Conservation (phyloP, 306 rosid genomes). For the Ziziphus jujuba region DNA sequence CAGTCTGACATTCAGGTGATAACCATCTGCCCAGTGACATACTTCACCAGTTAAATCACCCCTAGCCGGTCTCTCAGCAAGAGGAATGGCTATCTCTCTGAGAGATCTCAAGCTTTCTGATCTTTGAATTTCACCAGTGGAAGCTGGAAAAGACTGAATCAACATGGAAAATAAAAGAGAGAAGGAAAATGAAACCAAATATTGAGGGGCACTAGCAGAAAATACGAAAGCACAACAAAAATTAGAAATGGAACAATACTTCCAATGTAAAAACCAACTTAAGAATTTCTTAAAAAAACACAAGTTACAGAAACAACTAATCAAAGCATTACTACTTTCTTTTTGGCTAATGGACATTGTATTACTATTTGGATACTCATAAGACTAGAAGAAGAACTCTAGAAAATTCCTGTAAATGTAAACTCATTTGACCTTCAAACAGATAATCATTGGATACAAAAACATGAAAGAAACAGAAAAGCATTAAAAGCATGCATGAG, state of each 20-base stretch:
- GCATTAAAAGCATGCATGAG: no score
- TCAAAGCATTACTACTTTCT: no score
- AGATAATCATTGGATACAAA: neutral
- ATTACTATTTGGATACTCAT: neutral
- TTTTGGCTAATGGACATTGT: neutral
- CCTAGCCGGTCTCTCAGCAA: slow-evolving; percentile 96
- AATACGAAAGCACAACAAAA: neutral
- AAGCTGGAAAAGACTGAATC: slow-evolving; percentile 78
- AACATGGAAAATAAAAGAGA: slow-evolving; percentile 11
- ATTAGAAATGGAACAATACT: neutral
- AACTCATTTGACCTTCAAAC: neutral
- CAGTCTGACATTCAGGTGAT: slow-evolving; percentile 80
- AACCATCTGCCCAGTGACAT: slow-evolving; percentile 99
- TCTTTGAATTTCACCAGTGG: slow-evolving; percentile 90
- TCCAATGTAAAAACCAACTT: neutral
- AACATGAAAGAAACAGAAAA: neutral
- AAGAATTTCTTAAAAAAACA: no score
- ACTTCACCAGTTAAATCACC: slow-evolving; percentile 99
- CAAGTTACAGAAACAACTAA: no score
- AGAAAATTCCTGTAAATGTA: neutral
- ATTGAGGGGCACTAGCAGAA: neutral
- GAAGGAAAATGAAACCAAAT: neutral
- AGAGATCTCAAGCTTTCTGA: slow-evolving; percentile 88
- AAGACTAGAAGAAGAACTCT: neutral
- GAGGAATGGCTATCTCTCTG: slow-evolving; percentile 78